phyloP scores from a whole-genome alignment of 345 rosid species.

The Eutrema japonicum region DNA sequence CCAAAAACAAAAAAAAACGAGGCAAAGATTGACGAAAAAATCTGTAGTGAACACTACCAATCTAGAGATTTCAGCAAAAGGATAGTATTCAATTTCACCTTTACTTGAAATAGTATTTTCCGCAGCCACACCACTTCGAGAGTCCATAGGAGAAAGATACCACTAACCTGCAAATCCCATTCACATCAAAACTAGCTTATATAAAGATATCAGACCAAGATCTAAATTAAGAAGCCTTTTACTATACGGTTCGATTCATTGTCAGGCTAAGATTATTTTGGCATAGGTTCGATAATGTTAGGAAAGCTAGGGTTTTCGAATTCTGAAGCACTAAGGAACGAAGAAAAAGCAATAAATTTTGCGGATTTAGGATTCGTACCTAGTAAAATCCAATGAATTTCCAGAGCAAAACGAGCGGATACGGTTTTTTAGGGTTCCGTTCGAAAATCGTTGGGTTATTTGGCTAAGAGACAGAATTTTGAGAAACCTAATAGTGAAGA shows the following conservation, averaged over 20 bases:
- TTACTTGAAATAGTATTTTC: neutral
- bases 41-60: neutral
- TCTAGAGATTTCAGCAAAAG: neutral
- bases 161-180: conserved; percentile 1
- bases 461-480: neutral
- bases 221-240: neutral
- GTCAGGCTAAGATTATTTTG: neutral
- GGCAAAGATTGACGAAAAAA: neutral
- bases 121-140: neutral
- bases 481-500: neutral
- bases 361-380: neutral
- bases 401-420: neutral
- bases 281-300: neutral
- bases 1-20: neutral
- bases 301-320: neutral
- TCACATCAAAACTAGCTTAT: neutral
- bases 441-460: neutral
- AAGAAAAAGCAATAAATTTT: neutral
- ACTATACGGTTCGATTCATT: neutral
- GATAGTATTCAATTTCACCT: conserved; percentile 16
- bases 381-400: neutral
- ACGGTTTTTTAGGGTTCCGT: neutral
- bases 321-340: neutral
- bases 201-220: neutral
- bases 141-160: conserved; percentile 8